These are phyloP conservation scores for Chenopodium album DNA, from an alignment of 148 eudicot genomes.

Conservation along the genomic window DNA sequence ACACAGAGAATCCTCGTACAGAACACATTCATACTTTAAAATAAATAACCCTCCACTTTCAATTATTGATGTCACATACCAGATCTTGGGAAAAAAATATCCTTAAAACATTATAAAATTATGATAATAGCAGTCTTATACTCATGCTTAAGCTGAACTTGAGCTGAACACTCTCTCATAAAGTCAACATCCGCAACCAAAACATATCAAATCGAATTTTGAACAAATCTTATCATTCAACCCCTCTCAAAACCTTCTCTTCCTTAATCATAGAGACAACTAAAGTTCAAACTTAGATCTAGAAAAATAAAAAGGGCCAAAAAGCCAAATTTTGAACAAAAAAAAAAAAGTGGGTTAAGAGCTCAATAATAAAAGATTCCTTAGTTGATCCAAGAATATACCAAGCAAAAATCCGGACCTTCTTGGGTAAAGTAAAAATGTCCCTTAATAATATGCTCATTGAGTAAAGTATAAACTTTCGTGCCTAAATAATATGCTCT, in stretches of 20 bases:
- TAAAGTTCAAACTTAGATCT: not conserved
- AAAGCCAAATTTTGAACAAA: not conserved
- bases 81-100: not conserved
- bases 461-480: not conserved
- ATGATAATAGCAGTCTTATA: not conserved
- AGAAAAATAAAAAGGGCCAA: not conserved
- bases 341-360: not conserved
- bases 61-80: not conserved
- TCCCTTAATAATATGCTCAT: constrained; percentile 1
- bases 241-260: not conserved
- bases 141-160: not conserved
- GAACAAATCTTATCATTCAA: not conserved
- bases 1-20: not conserved
- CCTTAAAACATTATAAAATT: not conserved
- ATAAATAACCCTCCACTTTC: not conserved
- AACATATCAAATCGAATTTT: not conserved
- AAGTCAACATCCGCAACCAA: not conserved
- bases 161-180: constrained; percentile 6
- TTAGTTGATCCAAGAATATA: constrained; percentile 27
- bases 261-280: not conserved
- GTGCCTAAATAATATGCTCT: constrained; percentile 8
- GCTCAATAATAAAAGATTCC: constrained; percentile 18
- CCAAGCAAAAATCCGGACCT: constrained; percentile 23
- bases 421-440: not conserved
- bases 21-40: not conserved